Percentiles rank a stretch among this genome's conserved stretches.
Evolutionary conservation across 495 filamentous ascomycete species (phyloP).

Genomic region (Xylaria castorea): DNA sequence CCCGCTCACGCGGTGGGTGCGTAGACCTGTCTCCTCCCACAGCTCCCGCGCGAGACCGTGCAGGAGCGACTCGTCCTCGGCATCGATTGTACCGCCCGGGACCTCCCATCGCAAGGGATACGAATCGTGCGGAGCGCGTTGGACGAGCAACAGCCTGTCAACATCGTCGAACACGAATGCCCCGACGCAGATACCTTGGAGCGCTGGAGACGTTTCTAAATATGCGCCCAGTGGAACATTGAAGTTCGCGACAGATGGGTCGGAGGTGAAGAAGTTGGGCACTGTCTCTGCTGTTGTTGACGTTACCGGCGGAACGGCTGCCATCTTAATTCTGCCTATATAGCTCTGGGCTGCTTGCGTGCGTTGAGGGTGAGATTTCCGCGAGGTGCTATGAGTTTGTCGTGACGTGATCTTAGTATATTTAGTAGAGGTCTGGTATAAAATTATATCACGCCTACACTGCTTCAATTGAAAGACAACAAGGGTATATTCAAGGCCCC

Average conservation of each 20-base stretch:
- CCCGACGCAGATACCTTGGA: conserved; percentile 40
- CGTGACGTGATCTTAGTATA: not conserved
- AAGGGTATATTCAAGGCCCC: not conserved
- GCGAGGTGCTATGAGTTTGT: no score
- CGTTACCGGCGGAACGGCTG: conserved; percentile 1
- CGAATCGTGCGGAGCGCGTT: conserved; percentile 58
- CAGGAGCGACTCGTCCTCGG: conserved; percentile 55
- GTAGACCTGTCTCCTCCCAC: conserved; percentile 62
- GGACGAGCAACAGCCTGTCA: conserved; percentile 54
- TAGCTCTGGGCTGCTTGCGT: not conserved
- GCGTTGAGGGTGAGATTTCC: not conserved
- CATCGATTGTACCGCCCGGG: conserved; percentile 62
- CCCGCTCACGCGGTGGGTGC: conserved; percentile 43
- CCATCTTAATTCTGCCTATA: not conserved
- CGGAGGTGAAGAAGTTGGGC: conserved; percentile 37
- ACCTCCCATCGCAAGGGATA: conserved; percentile 60
- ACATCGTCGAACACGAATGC: conserved; percentile 48
- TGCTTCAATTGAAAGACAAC: not conserved
- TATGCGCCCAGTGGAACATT: conserved; percentile 35
- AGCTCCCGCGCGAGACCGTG: conserved; percentile 58
- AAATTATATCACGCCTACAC: not conserved
- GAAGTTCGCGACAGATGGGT: conserved; percentile 34
- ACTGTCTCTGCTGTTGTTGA: conserved; percentile 19
- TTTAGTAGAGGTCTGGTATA: not conserved
- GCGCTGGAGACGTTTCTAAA: conserved; percentile 32